A percentile compares a stretch with the other conserved stretches of the same genome.
Evolutionary conservation across 352 stramenopile genomes (phyloP).

Genomic region (Aphanomyces invadans): DNA sequence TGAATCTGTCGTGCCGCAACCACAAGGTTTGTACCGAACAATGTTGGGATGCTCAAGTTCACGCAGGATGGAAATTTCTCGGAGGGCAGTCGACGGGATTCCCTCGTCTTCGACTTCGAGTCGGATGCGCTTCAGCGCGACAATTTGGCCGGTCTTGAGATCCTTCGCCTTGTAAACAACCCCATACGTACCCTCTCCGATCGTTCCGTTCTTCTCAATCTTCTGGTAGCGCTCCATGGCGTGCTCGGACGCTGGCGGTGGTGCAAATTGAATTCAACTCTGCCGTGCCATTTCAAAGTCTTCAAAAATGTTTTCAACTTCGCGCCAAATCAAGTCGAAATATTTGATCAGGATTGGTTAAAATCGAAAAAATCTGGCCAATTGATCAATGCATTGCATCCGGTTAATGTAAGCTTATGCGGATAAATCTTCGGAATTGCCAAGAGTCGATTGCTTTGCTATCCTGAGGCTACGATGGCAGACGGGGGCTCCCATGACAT

Average conservation of each 20-base stretch:
- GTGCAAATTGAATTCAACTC: background rate
- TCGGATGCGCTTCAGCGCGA: slow-evolving; percentile 95
- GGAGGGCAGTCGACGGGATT: slow-evolving; percentile 96
- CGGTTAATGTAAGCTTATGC: background rate
- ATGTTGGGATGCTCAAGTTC: slow-evolving; percentile 98
- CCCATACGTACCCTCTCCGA: slow-evolving; percentile 95
- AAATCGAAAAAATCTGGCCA: background rate
- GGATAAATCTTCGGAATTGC: slow-evolving; percentile 13
- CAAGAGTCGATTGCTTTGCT: background rate
- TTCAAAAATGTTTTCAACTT: background rate
- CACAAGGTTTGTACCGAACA: slow-evolving; percentile 63
- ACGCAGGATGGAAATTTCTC: slow-evolving; percentile 97
- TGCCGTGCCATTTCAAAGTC: background rate
- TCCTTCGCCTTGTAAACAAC: slow-evolving; percentile 96
- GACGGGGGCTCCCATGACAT: slow-evolving; percentile 39
- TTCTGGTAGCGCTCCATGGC: slow-evolving; percentile 87
- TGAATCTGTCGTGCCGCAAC: background rate
- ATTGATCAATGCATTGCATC: background rate
- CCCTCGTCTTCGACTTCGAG: slow-evolving; percentile 99
- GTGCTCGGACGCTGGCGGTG: background rate
- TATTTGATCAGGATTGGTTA: background rate
- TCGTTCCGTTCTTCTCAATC: slow-evolving; percentile 89
- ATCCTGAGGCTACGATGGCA: slow-evolving; percentile 24
- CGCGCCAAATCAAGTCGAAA: background rate
- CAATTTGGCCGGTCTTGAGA: slow-evolving; percentile 83